Evolutionary conservation across 495 filamentous ascomycete species (phyloP).

Genomic region (Podospora sp.): DNA sequence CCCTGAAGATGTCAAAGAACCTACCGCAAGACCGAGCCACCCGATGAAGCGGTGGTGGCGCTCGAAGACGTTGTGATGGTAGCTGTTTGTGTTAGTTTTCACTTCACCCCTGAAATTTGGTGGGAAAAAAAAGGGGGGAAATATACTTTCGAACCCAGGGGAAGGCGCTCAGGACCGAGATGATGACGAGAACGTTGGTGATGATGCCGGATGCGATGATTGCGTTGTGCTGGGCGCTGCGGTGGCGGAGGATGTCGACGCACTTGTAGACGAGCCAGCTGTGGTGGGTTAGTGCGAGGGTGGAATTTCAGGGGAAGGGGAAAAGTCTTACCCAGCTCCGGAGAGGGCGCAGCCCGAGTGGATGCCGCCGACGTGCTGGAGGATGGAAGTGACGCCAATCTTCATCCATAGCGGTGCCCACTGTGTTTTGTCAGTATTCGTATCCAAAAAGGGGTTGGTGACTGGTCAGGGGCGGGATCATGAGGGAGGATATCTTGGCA

Average conservation of each 20-base stretch:
- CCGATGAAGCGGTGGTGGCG: conserved; percentile 50
- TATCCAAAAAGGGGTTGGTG: conserved; percentile 14
- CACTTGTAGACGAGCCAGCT: conserved; percentile 50
- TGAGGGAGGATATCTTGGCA: not conserved
- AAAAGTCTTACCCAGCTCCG: conserved; percentile 40
- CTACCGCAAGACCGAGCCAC: conserved; percentile 47
- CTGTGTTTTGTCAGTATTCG: conserved; percentile 25
- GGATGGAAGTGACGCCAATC: conserved; percentile 41
- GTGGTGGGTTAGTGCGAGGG: not conserved
- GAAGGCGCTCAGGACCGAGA: conserved; percentile 47
- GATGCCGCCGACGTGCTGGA: conserved; percentile 51
- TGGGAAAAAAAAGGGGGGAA: not conserved
- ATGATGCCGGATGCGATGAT: conserved; percentile 47
- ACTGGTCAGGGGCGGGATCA: not conserved
- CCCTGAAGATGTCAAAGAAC: conserved; percentile 4
- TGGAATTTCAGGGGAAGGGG: not conserved
- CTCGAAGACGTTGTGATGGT: conserved; percentile 46
- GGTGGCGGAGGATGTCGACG: conserved; percentile 44
- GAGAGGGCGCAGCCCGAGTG: conserved; percentile 51
- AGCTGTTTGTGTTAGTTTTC: conserved; percentile 19
- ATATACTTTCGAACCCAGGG: conserved; percentile 53
- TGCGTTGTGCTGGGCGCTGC: conserved; percentile 32
- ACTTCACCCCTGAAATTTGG: not conserved
- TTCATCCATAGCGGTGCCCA: conserved; percentile 47
- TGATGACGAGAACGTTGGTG: conserved; percentile 46